phyloP scores from a whole-genome alignment of 768 basidiomycete species.

The Serendipita sp. region DNA sequence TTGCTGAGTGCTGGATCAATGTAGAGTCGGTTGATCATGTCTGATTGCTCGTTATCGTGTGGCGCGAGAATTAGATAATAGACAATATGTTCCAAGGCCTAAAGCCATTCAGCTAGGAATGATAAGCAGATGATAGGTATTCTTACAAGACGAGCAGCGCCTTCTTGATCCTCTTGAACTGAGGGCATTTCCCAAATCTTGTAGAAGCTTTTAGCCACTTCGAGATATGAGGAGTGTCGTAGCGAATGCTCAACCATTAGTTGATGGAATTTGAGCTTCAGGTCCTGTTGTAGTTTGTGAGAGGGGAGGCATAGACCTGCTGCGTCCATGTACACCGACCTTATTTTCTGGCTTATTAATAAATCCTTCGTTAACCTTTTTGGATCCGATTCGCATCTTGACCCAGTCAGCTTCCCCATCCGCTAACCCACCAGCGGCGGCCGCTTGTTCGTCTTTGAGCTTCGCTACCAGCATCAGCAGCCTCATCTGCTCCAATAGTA shows the following conservation, averaged over 20 bases:
- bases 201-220: conserved; percentile 88
- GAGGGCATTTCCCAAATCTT: conserved; percentile 96
- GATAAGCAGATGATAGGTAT: background rate
- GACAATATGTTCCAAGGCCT: conserved; percentile 90
- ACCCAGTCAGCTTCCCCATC: conserved; percentile 85
- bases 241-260: conserved; percentile 93
- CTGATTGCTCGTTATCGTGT: conserved; percentile 92
- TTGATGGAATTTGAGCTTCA: conserved; percentile 92
- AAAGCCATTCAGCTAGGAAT: conserved; percentile 2
- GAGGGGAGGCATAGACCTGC: conserved; percentile 3
- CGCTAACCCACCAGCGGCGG: conserved; percentile 38
- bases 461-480: conserved; percentile 63
- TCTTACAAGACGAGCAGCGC: conserved; percentile 41
- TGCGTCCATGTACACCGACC: conserved; percentile 28
- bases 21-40: conserved; percentile 83
- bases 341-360: conserved; percentile 79
- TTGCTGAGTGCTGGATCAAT: conserved; percentile 58
- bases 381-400: conserved; percentile 76
- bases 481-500: conserved; percentile 96
- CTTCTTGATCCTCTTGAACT: conserved; percentile 66
- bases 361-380: conserved; percentile 89
- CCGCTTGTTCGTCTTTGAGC: conserved; percentile 51
- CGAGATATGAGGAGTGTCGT: conserved; percentile 70
- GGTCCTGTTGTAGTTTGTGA: conserved; percentile 38
- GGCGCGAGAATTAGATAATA: conserved; percentile 89